Percentiles rank a stretch among this genome's conserved stretches.
Conservation (phyloP, 1,139 yeast genomes). For the Tardiomyces blankii region DNA sequence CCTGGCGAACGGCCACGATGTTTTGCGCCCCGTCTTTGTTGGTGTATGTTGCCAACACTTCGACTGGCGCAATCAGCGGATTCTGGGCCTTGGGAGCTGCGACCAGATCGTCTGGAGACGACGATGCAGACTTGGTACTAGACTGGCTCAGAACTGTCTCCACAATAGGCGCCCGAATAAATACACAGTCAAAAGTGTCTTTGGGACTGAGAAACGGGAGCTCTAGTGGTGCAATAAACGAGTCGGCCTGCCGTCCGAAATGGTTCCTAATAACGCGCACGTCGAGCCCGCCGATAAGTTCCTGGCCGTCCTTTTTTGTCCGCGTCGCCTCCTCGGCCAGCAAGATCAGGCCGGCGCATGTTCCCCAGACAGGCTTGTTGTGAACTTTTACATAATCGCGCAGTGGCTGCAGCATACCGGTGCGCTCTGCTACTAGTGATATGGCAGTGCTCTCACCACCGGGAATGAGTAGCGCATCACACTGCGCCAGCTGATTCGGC, state of each 20-base stretch:
- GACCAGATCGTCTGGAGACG: conserved; percentile 4
- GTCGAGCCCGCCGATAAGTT: conserved; percentile 53
- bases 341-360: conserved; percentile 76
- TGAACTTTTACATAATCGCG: conserved; percentile 36
- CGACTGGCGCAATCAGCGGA: conserved; percentile 8
- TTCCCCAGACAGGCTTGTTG: conserved; percentile 66
- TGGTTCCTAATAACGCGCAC: conserved; percentile 62
- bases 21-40: conserved; percentile 14
- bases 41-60: conserved; percentile 17
- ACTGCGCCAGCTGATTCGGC: conserved; percentile 34
- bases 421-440: conserved; percentile 59
- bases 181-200: conserved; percentile 43
- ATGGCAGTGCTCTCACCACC: conserved; percentile 77
- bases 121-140: conserved; percentile 6
- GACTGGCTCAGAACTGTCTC: conserved; percentile 23
- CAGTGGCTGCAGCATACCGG: conserved; percentile 47
- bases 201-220: conserved; percentile 34
- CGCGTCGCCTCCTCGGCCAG: conserved; percentile 46
- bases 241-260: conserved; percentile 68
- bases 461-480: conserved; percentile 61
- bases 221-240: conserved; percentile 45
- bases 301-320: conserved; percentile 45
- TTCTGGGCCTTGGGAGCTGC: conserved; percentile 1
- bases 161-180: conserved; percentile 74
- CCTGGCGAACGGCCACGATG: conserved; percentile 68